Percentiles rank a stretch among this genome's conserved stretches.
phyloP scores from a whole-genome alignment of 305 asterid genomes.

The Fraxinus sp. region DNA sequence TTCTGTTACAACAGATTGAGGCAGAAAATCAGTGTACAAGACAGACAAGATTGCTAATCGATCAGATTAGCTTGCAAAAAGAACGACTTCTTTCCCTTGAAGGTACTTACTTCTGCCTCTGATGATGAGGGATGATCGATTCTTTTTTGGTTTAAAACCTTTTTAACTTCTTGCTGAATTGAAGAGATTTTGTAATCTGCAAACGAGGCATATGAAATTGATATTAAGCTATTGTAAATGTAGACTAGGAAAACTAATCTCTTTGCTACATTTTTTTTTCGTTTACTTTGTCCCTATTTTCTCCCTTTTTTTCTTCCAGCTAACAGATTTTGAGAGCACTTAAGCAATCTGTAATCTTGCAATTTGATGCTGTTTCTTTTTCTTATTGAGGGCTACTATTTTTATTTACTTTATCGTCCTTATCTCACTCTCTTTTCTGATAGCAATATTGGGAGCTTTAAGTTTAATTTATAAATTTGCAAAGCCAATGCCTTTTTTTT shows the following conservation, averaged over 20 bases:
- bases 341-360: constrained; percentile 2
- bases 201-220: not conserved
- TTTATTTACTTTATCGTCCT: not conserved
- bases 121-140: constrained; percentile 8
- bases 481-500: not conserved
- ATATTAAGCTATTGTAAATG: not conserved
- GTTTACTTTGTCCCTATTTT: not conserved
- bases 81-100: constrained; percentile 70
- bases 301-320: not conserved
- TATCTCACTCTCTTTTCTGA: not conserved
- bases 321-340: constrained; percentile 11
- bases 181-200: not conserved
- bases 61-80: constrained; percentile 84
- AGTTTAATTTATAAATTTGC: not conserved
- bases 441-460: not conserved
- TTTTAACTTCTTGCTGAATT: not conserved
- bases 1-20: constrained; percentile 59
- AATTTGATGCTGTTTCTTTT: constrained; percentile 14
- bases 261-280: not conserved
- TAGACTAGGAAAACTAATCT: not conserved
- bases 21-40: constrained; percentile 85
- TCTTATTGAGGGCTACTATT: not conserved
- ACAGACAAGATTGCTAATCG: constrained; percentile 75
- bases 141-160: not conserved
- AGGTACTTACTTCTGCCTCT: constrained; percentile 47